Base-by-base conservation (phyloP, 2,329 filamentous ascomycete genomes). In the Microsporum canis region DNA sequence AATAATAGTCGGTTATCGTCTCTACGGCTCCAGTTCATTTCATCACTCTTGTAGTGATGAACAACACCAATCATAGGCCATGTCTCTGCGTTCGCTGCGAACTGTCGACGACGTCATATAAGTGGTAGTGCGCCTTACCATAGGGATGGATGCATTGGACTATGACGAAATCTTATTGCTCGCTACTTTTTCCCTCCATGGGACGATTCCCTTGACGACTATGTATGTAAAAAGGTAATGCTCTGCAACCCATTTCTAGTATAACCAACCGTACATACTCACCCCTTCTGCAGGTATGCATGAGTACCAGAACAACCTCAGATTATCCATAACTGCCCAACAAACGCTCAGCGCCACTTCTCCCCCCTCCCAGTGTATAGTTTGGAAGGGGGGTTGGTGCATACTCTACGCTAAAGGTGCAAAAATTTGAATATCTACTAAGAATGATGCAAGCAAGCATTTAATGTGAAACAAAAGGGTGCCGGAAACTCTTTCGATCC, bases 171-270 rank as follows among this genome's bases (percentile, higher is more conserved):
- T n/a, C 45, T 31, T 38, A 29, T 8, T 5, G 31, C 33, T 55
- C 51, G 51, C 51, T 55, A 55, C 31, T 55, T 55, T 55, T 55
- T 55, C 51, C 51, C 51, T 38, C 23, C 27, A 29, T 51, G 45
- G 45, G 45, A 55, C 14, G 5, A 53, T 17, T 34, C 51, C n/a
- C 31, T 3, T 36, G 14, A 8, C 31, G 17, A 23, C 17, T 23
- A 23, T 23, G 17, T 31, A 55, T 7, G 51, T 12, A 3, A 6
- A 55, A 55, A 55, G 31, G 51, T 38, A 55, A 36, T 36, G 31
- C 51, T 36, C 33, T 7, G 51, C 23, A 5, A 31, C 5, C 17
- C 12, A 36, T 23, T 31, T 17, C 31, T 5, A 36, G 14, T 10
- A 34, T 5, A 55, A 17, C 51, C 51, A 55, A 55, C 36, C 29